Evolutionary conservation across 1,284 basidiomycete species (phyloP).

Genomic region (Ustilago nuda): DNA sequence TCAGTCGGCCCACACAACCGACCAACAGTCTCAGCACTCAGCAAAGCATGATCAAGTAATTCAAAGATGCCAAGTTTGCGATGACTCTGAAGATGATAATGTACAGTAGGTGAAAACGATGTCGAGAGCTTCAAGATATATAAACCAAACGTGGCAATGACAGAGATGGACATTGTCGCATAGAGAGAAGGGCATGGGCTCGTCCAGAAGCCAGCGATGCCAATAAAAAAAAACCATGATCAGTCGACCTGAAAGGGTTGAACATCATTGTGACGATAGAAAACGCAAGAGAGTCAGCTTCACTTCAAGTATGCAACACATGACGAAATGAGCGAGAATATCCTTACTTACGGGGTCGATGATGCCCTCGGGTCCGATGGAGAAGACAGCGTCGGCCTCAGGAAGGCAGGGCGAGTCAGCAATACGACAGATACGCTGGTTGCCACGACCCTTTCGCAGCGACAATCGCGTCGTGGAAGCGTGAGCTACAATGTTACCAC

Average conservation of each 20-base stretch:
- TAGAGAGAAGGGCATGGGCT: background rate
- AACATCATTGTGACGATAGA: background rate
- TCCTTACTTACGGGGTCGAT: constrained; percentile 62
- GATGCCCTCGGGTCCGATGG: constrained; percentile 75
- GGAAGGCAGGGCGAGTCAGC: constrained; percentile 98
- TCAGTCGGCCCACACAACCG: background rate
- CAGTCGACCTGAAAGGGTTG: background rate
- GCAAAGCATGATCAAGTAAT: background rate
- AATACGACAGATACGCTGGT: constrained; percentile 94
- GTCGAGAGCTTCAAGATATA: background rate
- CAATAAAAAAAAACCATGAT: background rate
- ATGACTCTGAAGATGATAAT: constrained; percentile 15
- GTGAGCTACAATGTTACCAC: constrained; percentile 70
- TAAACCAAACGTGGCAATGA: background rate
- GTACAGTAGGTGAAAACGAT: constrained; percentile 5
- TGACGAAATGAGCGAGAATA: background rate
- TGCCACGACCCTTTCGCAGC: constrained; percentile 90
- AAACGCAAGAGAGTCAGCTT: background rate
- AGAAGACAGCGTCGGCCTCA: constrained; percentile 94
- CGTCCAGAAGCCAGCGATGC: background rate
- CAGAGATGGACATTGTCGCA: background rate
- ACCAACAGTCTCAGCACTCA: too few relatives aligned
- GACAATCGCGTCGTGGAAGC: constrained; percentile 74
- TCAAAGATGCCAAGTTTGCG: constrained; percentile 17
- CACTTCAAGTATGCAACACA: background rate